Evolutionary conservation across 768 basidiomycete species (phyloP).

Genomic region (Piloderma croceum): DNA sequence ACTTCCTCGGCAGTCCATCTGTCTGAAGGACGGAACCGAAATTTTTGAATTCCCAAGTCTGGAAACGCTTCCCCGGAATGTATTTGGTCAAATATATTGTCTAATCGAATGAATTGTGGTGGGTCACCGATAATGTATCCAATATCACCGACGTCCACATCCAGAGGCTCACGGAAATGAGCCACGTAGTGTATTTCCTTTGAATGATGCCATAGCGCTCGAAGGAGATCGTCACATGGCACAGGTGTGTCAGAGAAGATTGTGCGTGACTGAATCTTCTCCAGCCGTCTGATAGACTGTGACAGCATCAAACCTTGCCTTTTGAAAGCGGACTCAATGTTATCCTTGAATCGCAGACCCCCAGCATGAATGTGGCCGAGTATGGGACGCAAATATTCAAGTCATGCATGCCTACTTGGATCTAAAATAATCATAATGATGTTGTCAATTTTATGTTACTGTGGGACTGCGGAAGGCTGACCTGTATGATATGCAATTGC

Average conservation of each 20-base stretch:
- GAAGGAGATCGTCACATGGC: too few species aligned
- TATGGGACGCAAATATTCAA: conserved; percentile 9
- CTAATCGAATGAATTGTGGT: conserved; percentile 1
- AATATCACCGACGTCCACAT: conserved; percentile 7
- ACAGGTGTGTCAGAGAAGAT: too few species aligned
- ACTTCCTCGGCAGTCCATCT: too few species aligned
- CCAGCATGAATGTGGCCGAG: conserved; percentile 10
- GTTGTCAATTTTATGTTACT: too few species aligned
- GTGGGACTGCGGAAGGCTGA: neutral
- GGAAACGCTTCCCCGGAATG: too few species aligned
- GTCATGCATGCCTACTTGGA: neutral
- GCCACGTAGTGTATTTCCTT: conserved; percentile 9
- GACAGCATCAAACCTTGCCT: conserved; percentile 1
- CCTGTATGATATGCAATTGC: conserved; percentile 7
- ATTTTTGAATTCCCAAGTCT: too few species aligned
- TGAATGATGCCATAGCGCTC: conserved; percentile 7
- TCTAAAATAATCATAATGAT: too few species aligned
- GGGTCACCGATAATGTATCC: conserved; percentile 6
- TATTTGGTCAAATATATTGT: too few species aligned
- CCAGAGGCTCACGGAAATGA: conserved; percentile 7
- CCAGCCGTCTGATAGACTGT: conserved; percentile 2
- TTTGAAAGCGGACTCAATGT: conserved; percentile 10
- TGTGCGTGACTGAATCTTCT: too few species aligned
- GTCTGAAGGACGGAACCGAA: too few species aligned
- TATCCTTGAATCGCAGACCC: conserved; percentile 6